Percentiles rank a stretch among this genome's conserved stretches.
These are phyloP conservation scores for Phytophthora cajani DNA, from an alignment of 352 stramenopile genomes.

Conservation along the genomic window DNA sequence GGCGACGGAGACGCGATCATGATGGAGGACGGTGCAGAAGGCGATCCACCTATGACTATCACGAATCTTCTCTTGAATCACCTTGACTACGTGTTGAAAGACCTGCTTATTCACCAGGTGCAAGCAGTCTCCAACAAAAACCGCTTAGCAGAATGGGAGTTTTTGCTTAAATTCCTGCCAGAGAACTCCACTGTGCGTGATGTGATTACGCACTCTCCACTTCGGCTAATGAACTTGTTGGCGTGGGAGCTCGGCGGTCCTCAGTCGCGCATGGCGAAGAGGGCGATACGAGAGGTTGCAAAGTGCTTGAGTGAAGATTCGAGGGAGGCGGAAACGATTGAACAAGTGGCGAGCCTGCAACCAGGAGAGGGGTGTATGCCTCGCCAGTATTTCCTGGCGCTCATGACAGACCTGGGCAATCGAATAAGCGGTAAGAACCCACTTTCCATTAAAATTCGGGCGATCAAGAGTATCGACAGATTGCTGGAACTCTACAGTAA, in stretches of 20 bases:
- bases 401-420: conserved; percentile 85
- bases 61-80: conserved; percentile 53
- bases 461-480: conserved; percentile 77
- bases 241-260: conserved; percentile 73
- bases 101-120: conserved; percentile 72
- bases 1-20: conserved; percentile 29
- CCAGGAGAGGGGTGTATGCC: conserved; percentile 60
- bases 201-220: conserved; percentile 56
- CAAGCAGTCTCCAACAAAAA: conserved; percentile 57
- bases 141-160: conserved; percentile 68
- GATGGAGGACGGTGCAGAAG: conserved; percentile 29
- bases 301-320: conserved; percentile 49
- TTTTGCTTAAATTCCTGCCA: conserved; percentile 72
- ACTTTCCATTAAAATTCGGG: conserved; percentile 53
- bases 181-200: conserved; percentile 68
- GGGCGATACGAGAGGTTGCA: conserved; percentile 62
- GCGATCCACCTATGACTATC: conserved; percentile 34
- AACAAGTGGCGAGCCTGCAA: conserved; percentile 28
- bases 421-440: conserved; percentile 58
- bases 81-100: conserved; percentile 64
- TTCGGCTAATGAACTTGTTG: conserved; percentile 67
- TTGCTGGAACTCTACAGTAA: conserved; percentile 72
- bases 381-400: conserved; percentile 77
- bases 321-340: conserved; percentile 23
- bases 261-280: conserved; percentile 56